Evolutionary conservation across 2,329 filamentous ascomycete genomes (phyloP).

Genomic region (Exophiala sp.): DNA sequence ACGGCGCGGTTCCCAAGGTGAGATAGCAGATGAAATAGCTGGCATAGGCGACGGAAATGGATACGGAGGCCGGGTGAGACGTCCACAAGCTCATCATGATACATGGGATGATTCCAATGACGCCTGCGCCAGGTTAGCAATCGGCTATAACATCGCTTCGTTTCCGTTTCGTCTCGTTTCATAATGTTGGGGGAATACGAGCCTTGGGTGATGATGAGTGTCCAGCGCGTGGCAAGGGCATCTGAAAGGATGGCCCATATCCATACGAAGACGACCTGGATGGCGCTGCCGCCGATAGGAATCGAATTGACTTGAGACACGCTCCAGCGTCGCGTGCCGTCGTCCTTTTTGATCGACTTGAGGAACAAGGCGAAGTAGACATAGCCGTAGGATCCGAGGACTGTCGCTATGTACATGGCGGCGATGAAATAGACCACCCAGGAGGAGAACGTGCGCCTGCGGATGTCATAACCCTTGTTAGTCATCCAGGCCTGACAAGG

Average conservation of each 20-base stretch:
- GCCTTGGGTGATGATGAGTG: slow-evolving; percentile 45
- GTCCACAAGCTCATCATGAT: slow-evolving; percentile 54
- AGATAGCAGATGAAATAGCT: slow-evolving; percentile 49
- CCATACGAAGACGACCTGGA: slow-evolving; percentile 50
- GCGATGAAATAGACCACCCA: slow-evolving; percentile 46
- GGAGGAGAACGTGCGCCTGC: slow-evolving; percentile 38
- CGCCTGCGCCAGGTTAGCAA: background rate
- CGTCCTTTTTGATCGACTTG: slow-evolving; percentile 33
- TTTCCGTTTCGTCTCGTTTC: too few relatives aligned
- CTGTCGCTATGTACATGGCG: slow-evolving; percentile 42
- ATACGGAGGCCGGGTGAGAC: slow-evolving; percentile 38
- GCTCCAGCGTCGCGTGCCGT: slow-evolving; percentile 41
- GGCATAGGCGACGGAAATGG: slow-evolving; percentile 46
- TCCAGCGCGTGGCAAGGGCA: slow-evolving; percentile 46
- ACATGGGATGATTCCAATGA: slow-evolving; percentile 44
- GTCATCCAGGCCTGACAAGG: too few relatives aligned
- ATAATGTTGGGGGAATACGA: too few relatives aligned
- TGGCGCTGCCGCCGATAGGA: slow-evolving; percentile 45
- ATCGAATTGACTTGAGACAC: slow-evolving; percentile 46
- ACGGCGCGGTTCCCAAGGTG: slow-evolving; percentile 46
- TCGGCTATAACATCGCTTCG: too few relatives aligned
- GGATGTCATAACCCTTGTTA: too few relatives aligned
- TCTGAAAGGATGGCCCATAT: slow-evolving; percentile 51
- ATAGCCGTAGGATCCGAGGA: slow-evolving; percentile 45
- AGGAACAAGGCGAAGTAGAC: slow-evolving; percentile 39